These are phyloP conservation scores for Barbatosphaeria neglecta DNA, from an alignment of 495 filamentous ascomycete genomes.

Conservation along the genomic window DNA sequence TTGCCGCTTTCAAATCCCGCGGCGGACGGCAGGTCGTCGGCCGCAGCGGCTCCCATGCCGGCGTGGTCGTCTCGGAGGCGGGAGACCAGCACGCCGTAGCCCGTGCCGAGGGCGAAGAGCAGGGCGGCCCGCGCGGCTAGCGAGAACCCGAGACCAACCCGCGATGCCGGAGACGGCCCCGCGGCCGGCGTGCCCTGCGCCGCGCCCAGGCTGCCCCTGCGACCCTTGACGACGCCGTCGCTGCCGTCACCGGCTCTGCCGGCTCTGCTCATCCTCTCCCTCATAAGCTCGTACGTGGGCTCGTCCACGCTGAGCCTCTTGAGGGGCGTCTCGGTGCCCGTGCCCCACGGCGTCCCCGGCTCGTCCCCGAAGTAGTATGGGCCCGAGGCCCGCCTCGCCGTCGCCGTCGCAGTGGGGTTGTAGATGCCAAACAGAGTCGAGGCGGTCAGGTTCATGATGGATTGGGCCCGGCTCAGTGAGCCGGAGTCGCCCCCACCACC, in stretches of 20 bases:
- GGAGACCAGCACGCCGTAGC: slow-evolving; percentile 77
- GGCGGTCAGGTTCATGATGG: slow-evolving; percentile 75
- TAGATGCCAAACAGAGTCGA: slow-evolving; percentile 90
- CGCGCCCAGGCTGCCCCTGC: slow-evolving; percentile 1
- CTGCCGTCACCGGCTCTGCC: neutral
- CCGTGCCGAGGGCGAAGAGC: slow-evolving; percentile 71
- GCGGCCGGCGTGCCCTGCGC: slow-evolving; percentile 3
- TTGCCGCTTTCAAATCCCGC: too few species aligned
- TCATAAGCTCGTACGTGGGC: slow-evolving; percentile 11
- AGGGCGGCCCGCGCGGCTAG: slow-evolving; percentile 44
- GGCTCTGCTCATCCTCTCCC: neutral
- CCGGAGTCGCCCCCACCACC: slow-evolving; percentile 6
- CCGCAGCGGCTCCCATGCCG: slow-evolving; percentile 26
- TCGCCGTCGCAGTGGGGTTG: slow-evolving; percentile 49
- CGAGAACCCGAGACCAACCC: slow-evolving; percentile 13
- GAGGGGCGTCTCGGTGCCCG: slow-evolving; percentile 53
- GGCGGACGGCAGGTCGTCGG: slow-evolving; percentile 24
- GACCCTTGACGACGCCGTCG: neutral
- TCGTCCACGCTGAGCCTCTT: slow-evolving; percentile 16
- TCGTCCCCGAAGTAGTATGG: slow-evolving; percentile 12
- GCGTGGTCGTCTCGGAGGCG: slow-evolving; percentile 41
- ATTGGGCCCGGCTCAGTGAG: slow-evolving; percentile 52
- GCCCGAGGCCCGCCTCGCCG: slow-evolving; percentile 5
- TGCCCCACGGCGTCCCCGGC: slow-evolving; percentile 51
- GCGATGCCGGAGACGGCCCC: slow-evolving; percentile 6